phyloP scores from a whole-genome alignment of 225 moss, liverwort and hornwort species.

The Physcomitrium patens region DNA sequence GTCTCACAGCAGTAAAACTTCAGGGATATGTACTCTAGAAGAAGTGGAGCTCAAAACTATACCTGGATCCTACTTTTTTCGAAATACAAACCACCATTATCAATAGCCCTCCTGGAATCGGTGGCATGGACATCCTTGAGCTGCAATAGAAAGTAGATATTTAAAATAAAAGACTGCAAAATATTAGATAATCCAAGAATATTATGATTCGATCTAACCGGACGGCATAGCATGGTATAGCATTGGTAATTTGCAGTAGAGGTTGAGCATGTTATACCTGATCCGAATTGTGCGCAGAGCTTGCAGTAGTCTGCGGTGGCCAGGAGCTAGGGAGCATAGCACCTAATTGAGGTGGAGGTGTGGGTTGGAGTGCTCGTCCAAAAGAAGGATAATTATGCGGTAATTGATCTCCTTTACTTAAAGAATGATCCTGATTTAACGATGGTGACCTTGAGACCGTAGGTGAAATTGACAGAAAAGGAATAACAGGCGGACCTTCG shows the following conservation, averaged over 20 bases:
- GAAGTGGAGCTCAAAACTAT: neutral
- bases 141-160: constrained; percentile 4
- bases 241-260: neutral
- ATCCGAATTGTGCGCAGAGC: constrained; percentile 19
- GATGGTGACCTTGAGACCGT: constrained; percentile 43
- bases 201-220: neutral
- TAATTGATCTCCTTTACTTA: neutral
- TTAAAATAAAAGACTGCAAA: neutral
- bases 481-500: constrained; percentile 27
- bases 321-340: neutral
- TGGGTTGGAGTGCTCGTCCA: neutral
- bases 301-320: constrained; percentile 16
- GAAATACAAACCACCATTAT: constrained; percentile 20
- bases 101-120: constrained; percentile 29
- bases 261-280: constrained; percentile 33
- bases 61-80: constrained; percentile 34
- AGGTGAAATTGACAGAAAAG: constrained; percentile 48
- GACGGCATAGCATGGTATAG: neutral
- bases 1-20: neutral
- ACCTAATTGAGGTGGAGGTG: constrained; percentile 20
- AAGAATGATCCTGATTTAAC: constrained; percentile 1
- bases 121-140: constrained; percentile 22
- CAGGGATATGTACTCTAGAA: neutral
- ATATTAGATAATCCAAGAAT: neutral
- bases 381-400: neutral